Base-by-base conservation (phyloP, 2,329 filamentous ascomycete species). In the Macrophomina pseudophaseolina region DNA sequence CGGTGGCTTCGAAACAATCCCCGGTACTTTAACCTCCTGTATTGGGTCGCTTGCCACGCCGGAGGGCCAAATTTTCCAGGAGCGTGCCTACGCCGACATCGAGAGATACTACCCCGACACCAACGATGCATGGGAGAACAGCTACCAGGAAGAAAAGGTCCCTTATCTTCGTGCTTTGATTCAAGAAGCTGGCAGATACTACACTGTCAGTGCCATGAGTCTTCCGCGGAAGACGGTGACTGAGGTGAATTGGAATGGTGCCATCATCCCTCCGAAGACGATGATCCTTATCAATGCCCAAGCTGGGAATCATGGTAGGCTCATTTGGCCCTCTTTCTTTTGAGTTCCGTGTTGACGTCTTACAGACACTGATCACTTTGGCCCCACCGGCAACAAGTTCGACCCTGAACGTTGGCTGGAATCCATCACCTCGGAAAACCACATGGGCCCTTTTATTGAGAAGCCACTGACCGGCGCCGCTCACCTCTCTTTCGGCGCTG, bases 271-370 rank as follows among this genome's bases (percentile, higher is more conserved):
- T 0, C 75, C 80, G 2, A 82, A 83, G 66, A 86, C 83, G 0
- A 86, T 86, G 83, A 79, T 86, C 1, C 74, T 86, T 64, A 83
- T 86, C 70, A 86, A 86, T 69, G 83, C 84, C 0, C 84, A 86
- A 70, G 85, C 84, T 28, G 84, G 80, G 0, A 86, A 86, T 68
- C 84, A 86, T 65, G 82, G 81, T 83, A 73, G 68, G 76, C 23
- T 23, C 23, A 16, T 3, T 30, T 16, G 12, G 16, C 46, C 14
- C 14, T 28, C 16, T 11, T 2, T 49, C 30, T 16, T 18, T 32
- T 5, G n/a, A n/a, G 1, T 9, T 23, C 2, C 14, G 30, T 42
- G 18, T 46, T 51, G 28, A 66, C 33, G 3, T 1, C 5, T 14
- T 30, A 16, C 54, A 84, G 83, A 85, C 67, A 70, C 78, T 23